Evolutionary conservation across 2,329 filamentous ascomycete species (phyloP).

Genomic region (Fusarium sp.): DNA sequence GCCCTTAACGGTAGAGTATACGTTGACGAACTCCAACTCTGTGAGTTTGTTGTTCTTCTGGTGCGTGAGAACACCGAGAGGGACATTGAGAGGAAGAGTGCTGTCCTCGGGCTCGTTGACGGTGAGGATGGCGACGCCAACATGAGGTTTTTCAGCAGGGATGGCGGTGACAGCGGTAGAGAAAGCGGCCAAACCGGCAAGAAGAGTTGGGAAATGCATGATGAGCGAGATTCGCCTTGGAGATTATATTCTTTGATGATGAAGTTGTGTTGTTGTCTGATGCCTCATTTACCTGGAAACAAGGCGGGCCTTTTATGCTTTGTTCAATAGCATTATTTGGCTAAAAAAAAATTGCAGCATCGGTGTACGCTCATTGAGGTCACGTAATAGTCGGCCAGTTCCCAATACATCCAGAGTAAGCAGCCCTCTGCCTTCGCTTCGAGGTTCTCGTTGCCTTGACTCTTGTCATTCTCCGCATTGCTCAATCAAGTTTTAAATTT

Average conservation of each 20-base stretch:
- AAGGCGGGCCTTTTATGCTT: not conserved
- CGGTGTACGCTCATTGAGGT: not conserved
- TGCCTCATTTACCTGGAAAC: not conserved
- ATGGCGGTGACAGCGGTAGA: not conserved
- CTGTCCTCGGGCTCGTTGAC: not conserved
- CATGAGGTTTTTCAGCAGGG: not conserved
- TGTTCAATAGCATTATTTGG: not conserved
- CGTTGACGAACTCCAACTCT: not conserved
- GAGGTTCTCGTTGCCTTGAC: too few relatives aligned
- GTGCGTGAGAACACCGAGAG: constrained; percentile 17
- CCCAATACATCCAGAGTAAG: not conserved
- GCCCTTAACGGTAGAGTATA: not conserved
- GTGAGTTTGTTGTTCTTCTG: constrained; percentile 8
- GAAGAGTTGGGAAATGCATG: constrained; percentile 10
- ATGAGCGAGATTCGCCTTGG: not conserved
- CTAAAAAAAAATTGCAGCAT: not conserved
- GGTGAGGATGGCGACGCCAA: constrained; percentile 12
- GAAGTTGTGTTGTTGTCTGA: not conserved
- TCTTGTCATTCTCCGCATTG: not conserved
- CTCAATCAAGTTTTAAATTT: not conserved
- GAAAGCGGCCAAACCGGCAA: not conserved
- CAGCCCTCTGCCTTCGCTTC: not conserved
- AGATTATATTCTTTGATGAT: too few relatives aligned
- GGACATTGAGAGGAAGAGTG: constrained; percentile 8
- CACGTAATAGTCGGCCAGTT: not conserved